Evolutionary conservation across 352 stramenopile species (phyloP), one percentile per base, ranked within the genome.

Genomic region (Albugo laibachii): DNA sequence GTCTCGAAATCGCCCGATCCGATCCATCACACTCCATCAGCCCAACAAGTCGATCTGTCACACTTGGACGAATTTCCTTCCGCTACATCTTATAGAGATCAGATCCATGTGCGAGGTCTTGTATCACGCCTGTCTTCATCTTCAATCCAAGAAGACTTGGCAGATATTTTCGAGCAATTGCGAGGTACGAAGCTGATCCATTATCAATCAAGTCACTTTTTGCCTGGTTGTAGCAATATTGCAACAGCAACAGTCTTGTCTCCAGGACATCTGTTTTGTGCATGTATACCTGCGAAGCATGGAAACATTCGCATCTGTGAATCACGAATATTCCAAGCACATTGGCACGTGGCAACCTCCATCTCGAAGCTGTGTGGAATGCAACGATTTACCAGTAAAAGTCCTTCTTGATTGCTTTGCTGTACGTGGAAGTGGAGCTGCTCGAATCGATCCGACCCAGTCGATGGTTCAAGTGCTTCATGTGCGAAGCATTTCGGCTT

Each of bases 271-370:
- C 11, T 78, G 94, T 44, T 98, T 96, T 62, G 89, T 98, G 14
- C 92, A 98, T 56, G 51, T 99, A 15, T 98, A 97, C 55, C 66
- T 99, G 1, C 73, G 71, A 10, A 71, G 97, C 62, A 99, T 99
- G 74, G 58, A 50, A 14, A 61, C 88, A 36, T 99, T 99, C 61
- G 62, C 55, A 3, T 69, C 64, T 15, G 80, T 98, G 45, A 99
- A 99, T 60, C 54, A 64, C 13, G 75, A 89, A 52, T 99, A 98
- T 55, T 85, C 75, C 58, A 65, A 73, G 44, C 89, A 84, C 49
- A 96, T 98, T 48, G 73, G 76, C 12, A 74, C 72, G 46, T 56
- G 60, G 43, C 54, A 81, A 53, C 84, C 84, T 34, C 78, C 84
- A 4, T 95, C 74, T 14, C 73, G 84, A 36, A 84, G 74, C 43